Evolutionary conservation across 495 filamentous ascomycete species (phyloP).

Genomic region (Hyaloscypha variabilis): DNA sequence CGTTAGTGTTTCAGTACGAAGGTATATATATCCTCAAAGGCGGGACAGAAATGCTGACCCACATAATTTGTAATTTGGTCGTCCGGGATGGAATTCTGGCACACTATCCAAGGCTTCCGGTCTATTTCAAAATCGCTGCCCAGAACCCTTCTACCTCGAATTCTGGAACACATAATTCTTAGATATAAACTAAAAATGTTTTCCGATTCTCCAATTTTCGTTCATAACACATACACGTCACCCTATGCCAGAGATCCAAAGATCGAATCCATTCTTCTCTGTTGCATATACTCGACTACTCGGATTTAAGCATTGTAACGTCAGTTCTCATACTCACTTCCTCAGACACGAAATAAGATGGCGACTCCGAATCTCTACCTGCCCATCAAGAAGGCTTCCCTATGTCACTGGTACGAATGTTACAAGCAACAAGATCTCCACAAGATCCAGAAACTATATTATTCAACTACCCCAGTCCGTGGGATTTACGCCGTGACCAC

Average conservation of each 20-base stretch:
- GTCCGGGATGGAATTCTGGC: background rate
- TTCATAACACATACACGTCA: background rate
- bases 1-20: background rate
- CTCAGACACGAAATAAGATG: background rate
- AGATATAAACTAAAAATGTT: background rate
- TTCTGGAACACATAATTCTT: background rate
- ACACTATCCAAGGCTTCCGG: background rate
- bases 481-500: background rate
- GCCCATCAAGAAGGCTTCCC: background rate
- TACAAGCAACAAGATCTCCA: background rate
- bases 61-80: background rate
- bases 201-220: background rate
- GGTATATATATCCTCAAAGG: background rate
- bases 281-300: background rate
- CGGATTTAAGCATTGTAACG: background rate
- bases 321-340: background rate
- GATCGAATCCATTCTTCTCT: too few species aligned
- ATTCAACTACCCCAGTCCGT: background rate
- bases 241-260: too few species aligned
- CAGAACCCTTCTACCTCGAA: background rate
- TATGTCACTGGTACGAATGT: background rate
- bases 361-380: background rate
- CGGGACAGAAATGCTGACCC: background rate
- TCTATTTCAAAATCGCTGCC: background rate
- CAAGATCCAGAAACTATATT: background rate